These are phyloP conservation scores for Berkeleyomyces basicola DNA, from an alignment of 2,329 filamentous ascomycete species.

Conservation along the genomic window DNA sequence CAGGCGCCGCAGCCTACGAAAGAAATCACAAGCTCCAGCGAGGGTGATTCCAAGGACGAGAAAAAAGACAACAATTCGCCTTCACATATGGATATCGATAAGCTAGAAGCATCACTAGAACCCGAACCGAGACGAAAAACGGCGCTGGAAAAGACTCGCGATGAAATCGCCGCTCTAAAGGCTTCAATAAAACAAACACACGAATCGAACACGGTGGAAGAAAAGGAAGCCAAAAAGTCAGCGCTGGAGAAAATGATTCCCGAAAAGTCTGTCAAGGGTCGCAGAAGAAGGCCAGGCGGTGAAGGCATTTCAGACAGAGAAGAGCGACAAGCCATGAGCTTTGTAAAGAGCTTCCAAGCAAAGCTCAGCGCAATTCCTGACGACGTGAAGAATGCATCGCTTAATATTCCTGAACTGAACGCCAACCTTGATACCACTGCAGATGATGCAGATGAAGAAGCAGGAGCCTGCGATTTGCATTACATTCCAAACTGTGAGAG, in stretches of 20 bases:
- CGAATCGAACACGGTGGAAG: conserved; percentile 24
- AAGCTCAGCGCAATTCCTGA: neutral
- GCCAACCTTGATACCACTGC: neutral
- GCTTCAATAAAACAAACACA: conserved; percentile 58
- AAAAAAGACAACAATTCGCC: neutral
- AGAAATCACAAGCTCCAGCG: neutral
- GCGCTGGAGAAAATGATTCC: conserved; percentile 61
- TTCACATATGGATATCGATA: conserved; percentile 4
- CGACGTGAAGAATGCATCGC: neutral
- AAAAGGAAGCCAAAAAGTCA: conserved; percentile 45
- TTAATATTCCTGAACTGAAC: neutral
- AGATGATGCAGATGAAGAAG: conserved; percentile 45
- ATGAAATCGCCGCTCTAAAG: conserved; percentile 65
- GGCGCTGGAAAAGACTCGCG: conserved; percentile 53
- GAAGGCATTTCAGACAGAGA: conserved; percentile 29
- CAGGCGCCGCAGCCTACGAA: neutral
- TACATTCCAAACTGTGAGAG: conserved; percentile 94
- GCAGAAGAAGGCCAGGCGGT: conserved; percentile 44
- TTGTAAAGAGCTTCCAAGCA: conserved; percentile 7
- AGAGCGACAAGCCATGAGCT: conserved; percentile 18
- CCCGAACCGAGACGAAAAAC: conserved; percentile 18
- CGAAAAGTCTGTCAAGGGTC: conserved; percentile 48
- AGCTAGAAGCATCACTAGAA: conserved; percentile 9
- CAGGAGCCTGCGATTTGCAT: conserved; percentile 73
- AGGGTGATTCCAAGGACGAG: neutral